A percentile compares a stretch with the other conserved stretches of the same genome.
Conservation (phyloP, 306 rosid species). For the Trifolium repens region DNA sequence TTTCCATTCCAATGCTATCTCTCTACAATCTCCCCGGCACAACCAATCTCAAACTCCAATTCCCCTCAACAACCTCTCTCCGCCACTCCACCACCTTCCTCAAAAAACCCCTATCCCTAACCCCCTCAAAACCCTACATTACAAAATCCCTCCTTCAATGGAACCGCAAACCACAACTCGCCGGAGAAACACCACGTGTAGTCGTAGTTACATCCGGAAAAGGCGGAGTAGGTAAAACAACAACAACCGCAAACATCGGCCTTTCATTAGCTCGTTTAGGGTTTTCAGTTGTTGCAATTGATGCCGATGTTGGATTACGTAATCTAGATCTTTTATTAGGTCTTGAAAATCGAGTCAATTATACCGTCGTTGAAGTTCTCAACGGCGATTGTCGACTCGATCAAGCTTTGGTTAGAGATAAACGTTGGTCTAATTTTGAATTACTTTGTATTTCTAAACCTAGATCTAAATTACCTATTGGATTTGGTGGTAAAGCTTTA, state of each 20-base stretch:
- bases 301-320: constrained; percentile 95
- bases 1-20: constrained; percentile 21
- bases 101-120: constrained; percentile 39
- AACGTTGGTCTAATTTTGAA: constrained; percentile 96
- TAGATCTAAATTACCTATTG: constrained; percentile 83
- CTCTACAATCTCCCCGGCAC: not conserved
- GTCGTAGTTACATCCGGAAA: constrained; percentile 93
- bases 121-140: not conserved
- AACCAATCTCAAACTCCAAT: constrained; percentile 43
- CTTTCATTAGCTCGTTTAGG: constrained; percentile 94
- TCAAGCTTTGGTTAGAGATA: constrained; percentile 92
- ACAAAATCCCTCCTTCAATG: constrained; percentile 72
- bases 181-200: constrained; percentile 93
- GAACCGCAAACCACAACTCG: constrained; percentile 86
- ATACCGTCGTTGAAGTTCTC: constrained; percentile 90
- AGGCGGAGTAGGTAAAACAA: constrained; percentile 95
- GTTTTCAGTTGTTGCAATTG: constrained; percentile 95
- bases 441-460: constrained; percentile 95
- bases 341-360: constrained; percentile 94
- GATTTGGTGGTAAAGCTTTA: constrained; percentile 90
- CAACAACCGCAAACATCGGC: constrained; percentile 92
- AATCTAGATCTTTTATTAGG: constrained; percentile 97
- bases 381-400: constrained; percentile 96
- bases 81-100: not conserved
- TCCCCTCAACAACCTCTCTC: constrained; percentile 40